Base-by-base conservation (phyloP, 495 filamentous ascomycete species). In the Entonaema liquescens region DNA sequence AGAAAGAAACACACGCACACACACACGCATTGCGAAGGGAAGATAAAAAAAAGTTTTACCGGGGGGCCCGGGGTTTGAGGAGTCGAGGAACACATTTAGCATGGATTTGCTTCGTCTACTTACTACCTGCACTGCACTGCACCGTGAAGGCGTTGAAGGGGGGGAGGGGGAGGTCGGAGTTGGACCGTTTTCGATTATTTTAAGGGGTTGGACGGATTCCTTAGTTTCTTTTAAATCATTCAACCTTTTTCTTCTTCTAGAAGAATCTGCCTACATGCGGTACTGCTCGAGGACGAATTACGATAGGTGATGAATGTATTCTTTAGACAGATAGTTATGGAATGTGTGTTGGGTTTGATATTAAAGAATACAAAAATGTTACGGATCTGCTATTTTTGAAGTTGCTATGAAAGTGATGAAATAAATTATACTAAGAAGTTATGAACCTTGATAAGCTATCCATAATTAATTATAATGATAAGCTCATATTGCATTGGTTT, bases 251-350 rank as follows among this genome's bases (percentile, higher is more conserved):
- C 31, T 15, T 71, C 44, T 63, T 47, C 8, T 21, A 47, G 25
- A 35, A n/a, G 33, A 50, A 47, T 40, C n/a, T 59, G 38, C 55
- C 12, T 52, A 47, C 31, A 40, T 29, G 55, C 57, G 17, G 33
- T 62, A 50, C 25, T 26, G 23, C n/a, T 61, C 21, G 31, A 49
- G 56, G 61, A 71, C 25, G 62, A 66, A 36, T 71, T 21, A 72
- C 49, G 64, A 67, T 54, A 23, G 59, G 38, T 26, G 59, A 72
- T 52, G 69, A 72, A 26, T 72, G 64, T 72, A 72, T 40, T 72
- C 8, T 47, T 64, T 33, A 33, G 31, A 33, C 31, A 55, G 53
- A 26, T 67, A 49, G 62, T 53, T 44, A 23, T 49, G 44, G 25
- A 15, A 58, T 66, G 42, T 52, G 57, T 8, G 11, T 23, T 35